Evolutionary conservation across 2,329 filamentous ascomycete genomes (phyloP).

Genomic region (Aspergillus udagawae): DNA sequence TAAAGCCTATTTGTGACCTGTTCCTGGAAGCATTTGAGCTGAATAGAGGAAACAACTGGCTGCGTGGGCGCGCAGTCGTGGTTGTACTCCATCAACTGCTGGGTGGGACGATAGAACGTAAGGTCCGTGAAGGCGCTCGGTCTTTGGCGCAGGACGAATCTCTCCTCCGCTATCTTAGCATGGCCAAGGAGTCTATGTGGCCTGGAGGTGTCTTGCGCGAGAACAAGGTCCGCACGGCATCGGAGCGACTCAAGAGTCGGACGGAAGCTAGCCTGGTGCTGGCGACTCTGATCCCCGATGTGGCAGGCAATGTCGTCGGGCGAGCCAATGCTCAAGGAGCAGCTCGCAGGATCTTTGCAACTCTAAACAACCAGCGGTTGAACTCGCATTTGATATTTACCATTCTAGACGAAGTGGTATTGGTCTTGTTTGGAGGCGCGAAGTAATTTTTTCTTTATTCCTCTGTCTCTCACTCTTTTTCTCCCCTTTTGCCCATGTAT

Average conservation of each 20-base stretch:
- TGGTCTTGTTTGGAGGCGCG: conserved; percentile 55
- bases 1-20: conserved; percentile 96
- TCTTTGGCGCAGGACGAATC: conserved; percentile 72
- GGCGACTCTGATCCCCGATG: conserved; percentile 81
- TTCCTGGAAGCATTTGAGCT: conserved; percentile 95
- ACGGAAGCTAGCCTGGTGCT: conserved; percentile 87
- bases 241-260: conserved; percentile 74
- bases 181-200: conserved; percentile 78
- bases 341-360: conserved; percentile 81
- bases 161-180: conserved; percentile 68
- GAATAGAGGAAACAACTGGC: conserved; percentile 94
- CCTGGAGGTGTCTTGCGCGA: conserved; percentile 53
- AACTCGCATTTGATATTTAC: conserved; percentile 73
- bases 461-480: not conserved
- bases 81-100: conserved; percentile 94
- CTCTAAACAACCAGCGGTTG: conserved; percentile 82
- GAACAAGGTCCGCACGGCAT: conserved; percentile 55
- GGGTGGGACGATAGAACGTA: conserved; percentile 92
- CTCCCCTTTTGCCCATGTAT: not conserved
- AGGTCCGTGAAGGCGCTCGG: conserved; percentile 80
- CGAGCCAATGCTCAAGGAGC: conserved; percentile 87
- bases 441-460: conserved; percentile 2
- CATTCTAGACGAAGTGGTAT: conserved; percentile 66
- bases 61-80: conserved; percentile 89
- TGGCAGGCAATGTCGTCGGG: conserved; percentile 90